Conservation (phyloP, 2,329 filamentous ascomycete genomes). For the Helicocarpus griseus region DNA sequence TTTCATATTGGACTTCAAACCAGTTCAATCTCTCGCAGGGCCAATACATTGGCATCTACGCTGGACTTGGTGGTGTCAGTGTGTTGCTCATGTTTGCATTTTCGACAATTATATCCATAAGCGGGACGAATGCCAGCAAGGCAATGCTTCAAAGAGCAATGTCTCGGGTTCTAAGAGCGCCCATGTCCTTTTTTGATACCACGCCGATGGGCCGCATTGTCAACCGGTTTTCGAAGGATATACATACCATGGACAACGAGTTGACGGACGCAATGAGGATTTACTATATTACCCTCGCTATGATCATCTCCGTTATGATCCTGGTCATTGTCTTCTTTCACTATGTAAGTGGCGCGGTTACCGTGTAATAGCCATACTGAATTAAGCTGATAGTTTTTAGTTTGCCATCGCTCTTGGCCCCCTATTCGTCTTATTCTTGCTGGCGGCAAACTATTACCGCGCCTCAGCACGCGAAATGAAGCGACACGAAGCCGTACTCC, state of each 20-base stretch:
- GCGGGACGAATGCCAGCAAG: conserved; percentile 73
- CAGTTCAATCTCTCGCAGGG: conserved; percentile 58
- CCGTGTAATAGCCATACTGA: conserved; percentile 4
- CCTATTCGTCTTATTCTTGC: conserved; percentile 66
- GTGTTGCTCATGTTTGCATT: conserved; percentile 71
- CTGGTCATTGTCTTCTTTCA: conserved; percentile 94
- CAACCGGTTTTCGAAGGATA: conserved; percentile 90
- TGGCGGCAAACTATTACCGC: conserved; percentile 80
- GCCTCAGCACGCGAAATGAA: conserved; percentile 89
- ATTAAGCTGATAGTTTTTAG: conserved; percentile 13
- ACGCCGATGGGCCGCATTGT: conserved; percentile 91
- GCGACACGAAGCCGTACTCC: conserved; percentile 80
- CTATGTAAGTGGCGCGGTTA: conserved; percentile 43
- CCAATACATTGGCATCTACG: conserved; percentile 61
- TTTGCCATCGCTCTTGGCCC: conserved; percentile 62
- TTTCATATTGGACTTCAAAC: conserved; percentile 85
- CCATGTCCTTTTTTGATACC: conserved; percentile 91
- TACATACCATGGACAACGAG: conserved; percentile 94
- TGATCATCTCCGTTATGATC: conserved; percentile 73
- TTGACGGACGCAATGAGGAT: conserved; percentile 83
- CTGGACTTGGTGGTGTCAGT: conserved; percentile 61
- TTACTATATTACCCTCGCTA: conserved; percentile 77
- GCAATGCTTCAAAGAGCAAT: conserved; percentile 74
- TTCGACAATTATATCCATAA: conserved; percentile 65
- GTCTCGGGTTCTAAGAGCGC: conserved; percentile 58